phyloP scores from a whole-genome alignment of 805 yeast genomes.

The Suhomyces emberorum region DNA sequence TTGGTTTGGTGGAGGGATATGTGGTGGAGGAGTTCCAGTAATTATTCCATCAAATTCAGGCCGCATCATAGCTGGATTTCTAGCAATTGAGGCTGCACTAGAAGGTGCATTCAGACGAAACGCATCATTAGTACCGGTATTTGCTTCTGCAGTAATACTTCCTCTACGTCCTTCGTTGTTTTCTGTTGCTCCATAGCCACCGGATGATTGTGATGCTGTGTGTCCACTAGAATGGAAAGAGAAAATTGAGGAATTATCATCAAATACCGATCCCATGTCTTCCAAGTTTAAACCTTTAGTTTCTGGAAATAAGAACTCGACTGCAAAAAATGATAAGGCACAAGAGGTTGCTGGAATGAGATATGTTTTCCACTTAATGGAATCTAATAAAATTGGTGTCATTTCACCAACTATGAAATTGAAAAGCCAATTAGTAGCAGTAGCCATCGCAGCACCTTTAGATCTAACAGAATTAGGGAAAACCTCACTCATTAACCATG shows the following conservation, averaged over 20 bases:
- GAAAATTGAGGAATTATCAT: slow-evolving; percentile 49
- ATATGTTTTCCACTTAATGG: slow-evolving; percentile 76
- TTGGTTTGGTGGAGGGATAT: slow-evolving; percentile 13
- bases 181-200: slow-evolving; percentile 5
- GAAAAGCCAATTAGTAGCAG: slow-evolving; percentile 92
- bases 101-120: slow-evolving; percentile 16
- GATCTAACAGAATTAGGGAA: slow-evolving; percentile 82
- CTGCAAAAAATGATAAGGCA: slow-evolving; percentile 67
- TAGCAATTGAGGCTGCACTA: slow-evolving; percentile 42
- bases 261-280: slow-evolving; percentile 89
- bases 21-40: slow-evolving; percentile 26
- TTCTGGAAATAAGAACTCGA: slow-evolving; percentile 76
- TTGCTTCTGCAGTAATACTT: not conserved
- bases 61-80: slow-evolving; percentile 34
- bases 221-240: slow-evolving; percentile 36
- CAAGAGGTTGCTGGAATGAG: slow-evolving; percentile 80
- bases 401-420: slow-evolving; percentile 89
- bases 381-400: slow-evolving; percentile 80
- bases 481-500: slow-evolving; percentile 88
- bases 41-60: slow-evolving; percentile 31
- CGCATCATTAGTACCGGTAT: slow-evolving; percentile 11
- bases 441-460: slow-evolving; percentile 84
- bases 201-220: too few species aligned
- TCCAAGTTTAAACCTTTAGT: slow-evolving; percentile 86
- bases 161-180: not conserved